Evolutionary conservation across 2,329 filamentous ascomycete species (phyloP).

Genomic region (Coleophoma crateriformis): DNA sequence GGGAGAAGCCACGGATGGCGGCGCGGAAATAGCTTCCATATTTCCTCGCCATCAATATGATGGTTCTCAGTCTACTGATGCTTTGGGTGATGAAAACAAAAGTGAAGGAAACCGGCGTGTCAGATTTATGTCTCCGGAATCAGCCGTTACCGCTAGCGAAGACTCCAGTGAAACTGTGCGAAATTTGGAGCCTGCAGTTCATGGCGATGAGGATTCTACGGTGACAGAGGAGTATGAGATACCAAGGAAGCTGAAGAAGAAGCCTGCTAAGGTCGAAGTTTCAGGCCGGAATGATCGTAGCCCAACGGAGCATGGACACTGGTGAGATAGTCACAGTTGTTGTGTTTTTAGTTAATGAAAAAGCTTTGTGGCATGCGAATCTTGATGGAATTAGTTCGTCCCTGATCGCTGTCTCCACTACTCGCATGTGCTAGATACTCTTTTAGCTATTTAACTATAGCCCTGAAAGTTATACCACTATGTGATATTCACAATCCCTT

Average conservation of each 20-base stretch:
- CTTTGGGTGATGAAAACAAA: constrained; percentile 2
- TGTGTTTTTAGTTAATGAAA: too few species aligned
- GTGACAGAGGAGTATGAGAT: neutral
- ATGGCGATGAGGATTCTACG: neutral
- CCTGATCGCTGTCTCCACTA: too few species aligned
- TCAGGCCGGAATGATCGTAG: neutral
- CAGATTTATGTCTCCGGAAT: neutral
- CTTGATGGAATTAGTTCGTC: too few species aligned
- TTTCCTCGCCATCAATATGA: neutral
- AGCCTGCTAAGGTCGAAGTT: neutral
- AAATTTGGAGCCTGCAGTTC: neutral
- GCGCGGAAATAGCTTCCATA: constrained; percentile 2
- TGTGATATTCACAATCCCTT: too few species aligned
- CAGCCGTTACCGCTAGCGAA: neutral
- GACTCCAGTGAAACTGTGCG: neutral
- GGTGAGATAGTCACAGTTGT: neutral
- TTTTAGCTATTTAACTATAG: too few species aligned
- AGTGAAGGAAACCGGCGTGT: neutral
- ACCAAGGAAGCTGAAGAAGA: neutral
- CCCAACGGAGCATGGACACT: neutral
- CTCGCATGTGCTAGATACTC: too few species aligned
- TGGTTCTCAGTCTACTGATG: neutral
- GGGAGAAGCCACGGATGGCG: neutral
- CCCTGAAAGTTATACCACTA: too few species aligned
- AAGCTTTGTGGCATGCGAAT: too few species aligned